phyloP scores from a whole-genome alignment of 139 green algal species.

The Desmodesmus armatus region DNA sequence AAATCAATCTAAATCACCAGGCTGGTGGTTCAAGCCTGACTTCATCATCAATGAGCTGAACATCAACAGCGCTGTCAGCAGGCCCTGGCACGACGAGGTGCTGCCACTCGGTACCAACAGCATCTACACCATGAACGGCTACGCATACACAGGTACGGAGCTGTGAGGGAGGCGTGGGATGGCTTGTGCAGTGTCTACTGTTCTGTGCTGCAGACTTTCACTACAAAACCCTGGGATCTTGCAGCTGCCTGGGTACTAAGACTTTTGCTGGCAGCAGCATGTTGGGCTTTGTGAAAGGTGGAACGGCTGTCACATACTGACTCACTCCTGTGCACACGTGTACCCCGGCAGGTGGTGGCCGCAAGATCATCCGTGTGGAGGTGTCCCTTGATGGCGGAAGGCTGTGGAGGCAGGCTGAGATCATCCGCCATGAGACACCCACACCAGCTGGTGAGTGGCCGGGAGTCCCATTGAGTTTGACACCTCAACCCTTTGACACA shows the following conservation, averaged over 20 bases:
- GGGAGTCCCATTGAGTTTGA: too few species aligned
- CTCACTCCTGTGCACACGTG: too few species aligned
- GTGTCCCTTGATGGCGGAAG: slow-evolving; percentile 90
- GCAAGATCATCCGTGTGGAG: slow-evolving; percentile 94
- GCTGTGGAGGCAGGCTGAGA: slow-evolving; percentile 82
- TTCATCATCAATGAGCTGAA: slow-evolving; percentile 99
- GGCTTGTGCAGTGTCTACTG: too few species aligned
- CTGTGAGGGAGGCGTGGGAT: too few species aligned
- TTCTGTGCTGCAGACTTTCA: too few species aligned
- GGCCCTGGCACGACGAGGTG: slow-evolving; percentile 92
- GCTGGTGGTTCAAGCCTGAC: slow-evolving; percentile 98
- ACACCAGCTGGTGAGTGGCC: slow-evolving; percentile 46
- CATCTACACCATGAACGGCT: slow-evolving; percentile 80
- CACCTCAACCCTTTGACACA: too few species aligned
- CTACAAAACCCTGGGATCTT: background rate
- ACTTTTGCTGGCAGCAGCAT: background rate
- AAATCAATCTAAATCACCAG: slow-evolving; percentile 48
- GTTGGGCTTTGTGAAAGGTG: too few species aligned
- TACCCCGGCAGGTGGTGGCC: slow-evolving; percentile 28
- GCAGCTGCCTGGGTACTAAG: background rate
- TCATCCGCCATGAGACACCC: slow-evolving; percentile 76
- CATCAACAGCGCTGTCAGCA: slow-evolving; percentile 93
- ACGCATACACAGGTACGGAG: slow-evolving; percentile 86
- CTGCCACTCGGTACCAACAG: slow-evolving; percentile 67
- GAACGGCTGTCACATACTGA: too few species aligned